Conservation (phyloP, 2,329 filamentous ascomycete genomes). For the Botrytis pseudocinerea region DNA sequence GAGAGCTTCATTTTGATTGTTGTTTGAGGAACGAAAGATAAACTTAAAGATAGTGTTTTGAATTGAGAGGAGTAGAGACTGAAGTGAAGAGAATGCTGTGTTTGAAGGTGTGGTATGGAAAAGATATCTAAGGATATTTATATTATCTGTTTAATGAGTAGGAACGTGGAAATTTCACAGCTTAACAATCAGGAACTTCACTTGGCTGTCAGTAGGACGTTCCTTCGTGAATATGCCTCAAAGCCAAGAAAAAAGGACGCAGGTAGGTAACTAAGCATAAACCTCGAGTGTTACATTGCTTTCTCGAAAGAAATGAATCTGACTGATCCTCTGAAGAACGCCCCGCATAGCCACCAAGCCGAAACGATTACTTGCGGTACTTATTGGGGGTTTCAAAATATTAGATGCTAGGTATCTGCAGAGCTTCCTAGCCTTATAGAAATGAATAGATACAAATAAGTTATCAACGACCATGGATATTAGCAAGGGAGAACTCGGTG, state of each 20-base stretch:
- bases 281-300: neutral
- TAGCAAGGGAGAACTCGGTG: neutral
- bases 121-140: neutral
- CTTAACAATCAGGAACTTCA: neutral
- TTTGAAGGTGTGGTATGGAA: neutral
- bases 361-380: neutral
- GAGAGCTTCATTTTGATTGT: slow-evolving; percentile 10
- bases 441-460: neutral
- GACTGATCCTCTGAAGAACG: neutral
- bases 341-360: neutral
- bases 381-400: neutral
- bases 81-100: neutral
- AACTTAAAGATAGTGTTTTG: neutral
- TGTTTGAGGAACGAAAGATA: neutral
- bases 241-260: neutral
- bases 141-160: neutral
- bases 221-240: neutral
- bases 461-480: neutral
- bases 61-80: neutral
- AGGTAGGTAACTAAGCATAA: neutral
- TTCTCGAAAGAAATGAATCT: neutral
- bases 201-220: neutral
- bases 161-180: neutral
- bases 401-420: neutral
- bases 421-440: neutral